Evolutionary conservation across 768 basidiomycete genomes (phyloP).

Genomic region (Hortiboletus campestris): DNA sequence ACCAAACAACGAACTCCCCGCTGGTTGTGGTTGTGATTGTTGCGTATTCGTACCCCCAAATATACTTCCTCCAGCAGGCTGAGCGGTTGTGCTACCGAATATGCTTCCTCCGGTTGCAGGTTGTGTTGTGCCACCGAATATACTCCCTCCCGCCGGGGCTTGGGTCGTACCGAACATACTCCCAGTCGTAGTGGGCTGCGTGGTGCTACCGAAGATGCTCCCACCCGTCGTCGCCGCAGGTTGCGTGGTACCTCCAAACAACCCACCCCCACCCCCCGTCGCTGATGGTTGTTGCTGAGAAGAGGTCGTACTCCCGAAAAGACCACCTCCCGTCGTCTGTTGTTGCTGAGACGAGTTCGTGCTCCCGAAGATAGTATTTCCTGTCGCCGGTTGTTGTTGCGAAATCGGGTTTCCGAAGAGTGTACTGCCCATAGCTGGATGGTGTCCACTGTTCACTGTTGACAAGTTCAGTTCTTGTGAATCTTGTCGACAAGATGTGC

Average conservation of each 20-base stretch:
- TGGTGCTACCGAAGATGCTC: constrained; percentile 10
- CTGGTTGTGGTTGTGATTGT: constrained; percentile 15
- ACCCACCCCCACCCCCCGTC: constrained; percentile 8
- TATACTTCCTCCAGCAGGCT: constrained; percentile 24
- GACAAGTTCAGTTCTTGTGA: no score
- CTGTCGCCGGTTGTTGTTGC: constrained; percentile 25
- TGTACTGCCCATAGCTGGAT: constrained; percentile 12
- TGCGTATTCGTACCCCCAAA: constrained; percentile 21
- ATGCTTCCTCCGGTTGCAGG: constrained; percentile 20
- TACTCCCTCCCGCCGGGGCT: constrained; percentile 14
- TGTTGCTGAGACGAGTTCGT: constrained; percentile 26
- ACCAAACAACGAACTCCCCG: constrained; percentile 23
- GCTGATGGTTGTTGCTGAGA: constrained; percentile 14
- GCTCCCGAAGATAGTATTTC: constrained; percentile 26
- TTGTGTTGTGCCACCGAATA: constrained; percentile 20
- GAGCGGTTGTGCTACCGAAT: constrained; percentile 22
- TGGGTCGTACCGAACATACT: constrained; percentile 12
- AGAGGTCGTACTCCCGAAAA: constrained; percentile 15
- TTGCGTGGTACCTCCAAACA: constrained; percentile 20
- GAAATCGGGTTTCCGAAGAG: constrained; percentile 25
- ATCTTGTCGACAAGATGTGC: not conserved
- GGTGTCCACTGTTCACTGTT: no score
- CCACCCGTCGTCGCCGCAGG: constrained; percentile 4
- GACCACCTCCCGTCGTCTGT: constrained; percentile 14
- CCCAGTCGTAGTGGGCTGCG: constrained; percentile 16